A percentile compares a stretch with the other conserved stretches of the same genome.
Conservation (phyloP, 2,329 filamentous ascomycete species). For the Colletotrichum sp. region DNA sequence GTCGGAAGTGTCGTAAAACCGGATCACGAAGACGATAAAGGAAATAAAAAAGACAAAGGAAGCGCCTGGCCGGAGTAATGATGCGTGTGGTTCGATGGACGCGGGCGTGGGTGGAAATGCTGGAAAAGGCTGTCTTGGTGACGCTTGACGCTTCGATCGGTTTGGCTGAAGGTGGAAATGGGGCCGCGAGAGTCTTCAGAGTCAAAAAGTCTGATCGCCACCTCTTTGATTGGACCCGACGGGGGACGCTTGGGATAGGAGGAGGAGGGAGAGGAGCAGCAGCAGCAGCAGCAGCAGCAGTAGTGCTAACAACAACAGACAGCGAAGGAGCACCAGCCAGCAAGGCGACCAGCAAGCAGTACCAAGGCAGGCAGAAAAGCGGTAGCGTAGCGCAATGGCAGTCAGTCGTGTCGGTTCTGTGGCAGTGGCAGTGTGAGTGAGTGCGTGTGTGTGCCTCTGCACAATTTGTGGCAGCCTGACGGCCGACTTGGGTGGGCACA, state of each 20-base stretch:
- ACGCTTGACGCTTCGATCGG: conserved; percentile 14
- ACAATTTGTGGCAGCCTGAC: not conserved
- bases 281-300: not conserved
- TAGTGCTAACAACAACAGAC: not conserved
- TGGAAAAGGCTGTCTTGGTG: conserved; percentile 15
- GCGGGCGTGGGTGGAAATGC: conserved; percentile 13
- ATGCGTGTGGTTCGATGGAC: conserved; percentile 12
- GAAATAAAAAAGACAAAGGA: conserved; percentile 12
- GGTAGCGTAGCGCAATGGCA: not conserved
- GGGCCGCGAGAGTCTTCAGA: conserved; percentile 21
- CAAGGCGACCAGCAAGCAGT: not conserved
- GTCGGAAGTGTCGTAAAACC: not conserved
- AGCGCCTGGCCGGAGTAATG: conserved; percentile 21
- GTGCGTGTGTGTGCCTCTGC: not conserved
- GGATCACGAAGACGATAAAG: conserved; percentile 15
- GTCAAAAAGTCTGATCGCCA: conserved; percentile 40
- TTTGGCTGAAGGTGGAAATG: conserved; percentile 21
- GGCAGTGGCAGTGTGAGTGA: conserved; percentile 3
- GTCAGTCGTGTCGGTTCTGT: not conserved
- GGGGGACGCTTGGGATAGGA: conserved; percentile 1
- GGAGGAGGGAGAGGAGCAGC: not conserved
- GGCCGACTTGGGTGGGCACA: not conserved
- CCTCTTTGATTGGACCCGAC: conserved; percentile 37
- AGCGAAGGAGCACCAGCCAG: not conserved
- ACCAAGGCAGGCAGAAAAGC: not conserved